phyloP scores from a whole-genome alignment of 2,329 filamentous ascomycete genomes.

The Leptographium flavum region DNA sequence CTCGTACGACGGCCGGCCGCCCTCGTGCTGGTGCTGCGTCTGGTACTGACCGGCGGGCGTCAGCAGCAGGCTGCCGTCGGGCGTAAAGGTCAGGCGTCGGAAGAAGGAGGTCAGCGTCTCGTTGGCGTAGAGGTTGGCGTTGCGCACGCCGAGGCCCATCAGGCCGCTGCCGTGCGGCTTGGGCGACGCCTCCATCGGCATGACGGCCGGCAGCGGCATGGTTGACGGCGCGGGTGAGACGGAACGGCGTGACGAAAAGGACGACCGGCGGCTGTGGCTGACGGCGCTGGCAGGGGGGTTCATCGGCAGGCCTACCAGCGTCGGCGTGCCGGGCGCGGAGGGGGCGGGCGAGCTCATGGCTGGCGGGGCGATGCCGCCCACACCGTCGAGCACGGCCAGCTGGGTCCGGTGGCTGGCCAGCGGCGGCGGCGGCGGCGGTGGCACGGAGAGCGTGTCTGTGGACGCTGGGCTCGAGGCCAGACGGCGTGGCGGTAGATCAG shows the following conservation, averaged over 20 bases:
- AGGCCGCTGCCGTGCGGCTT: slow-evolving; percentile 42
- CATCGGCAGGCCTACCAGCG: slow-evolving; percentile 82
- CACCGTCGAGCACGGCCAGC: slow-evolving; percentile 38
- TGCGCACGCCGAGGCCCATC: slow-evolving; percentile 54
- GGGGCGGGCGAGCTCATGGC: slow-evolving; percentile 60
- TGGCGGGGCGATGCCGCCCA: slow-evolving; percentile 27
- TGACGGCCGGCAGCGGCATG: slow-evolving; percentile 84
- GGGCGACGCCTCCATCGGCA: slow-evolving; percentile 83
- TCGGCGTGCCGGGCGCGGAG: slow-evolving; percentile 87
- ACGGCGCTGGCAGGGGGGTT: slow-evolving; percentile 84
- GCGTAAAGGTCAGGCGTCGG: slow-evolving; percentile 80
- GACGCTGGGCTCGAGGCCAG: slow-evolving; percentile 91
- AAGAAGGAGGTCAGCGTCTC: slow-evolving; percentile 97
- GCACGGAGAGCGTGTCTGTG: slow-evolving; percentile 39
- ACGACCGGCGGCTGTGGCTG: slow-evolving; percentile 86
- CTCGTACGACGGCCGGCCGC: slow-evolving; percentile 62
- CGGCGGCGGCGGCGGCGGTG: background rate
- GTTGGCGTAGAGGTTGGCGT: slow-evolving; percentile 85
- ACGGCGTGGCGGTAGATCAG: slow-evolving; percentile 81
- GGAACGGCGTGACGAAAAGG: slow-evolving; percentile 77
- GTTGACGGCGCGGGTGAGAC: slow-evolving; percentile 86
- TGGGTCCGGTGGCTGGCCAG: slow-evolving; percentile 43
- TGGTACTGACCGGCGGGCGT: slow-evolving; percentile 95
- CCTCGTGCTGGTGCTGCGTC: slow-evolving; percentile 50
- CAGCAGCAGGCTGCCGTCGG: slow-evolving; percentile 84